Conservation (phyloP, 352 stramenopile genomes). For the Phytophthora macrochlamydospora region DNA sequence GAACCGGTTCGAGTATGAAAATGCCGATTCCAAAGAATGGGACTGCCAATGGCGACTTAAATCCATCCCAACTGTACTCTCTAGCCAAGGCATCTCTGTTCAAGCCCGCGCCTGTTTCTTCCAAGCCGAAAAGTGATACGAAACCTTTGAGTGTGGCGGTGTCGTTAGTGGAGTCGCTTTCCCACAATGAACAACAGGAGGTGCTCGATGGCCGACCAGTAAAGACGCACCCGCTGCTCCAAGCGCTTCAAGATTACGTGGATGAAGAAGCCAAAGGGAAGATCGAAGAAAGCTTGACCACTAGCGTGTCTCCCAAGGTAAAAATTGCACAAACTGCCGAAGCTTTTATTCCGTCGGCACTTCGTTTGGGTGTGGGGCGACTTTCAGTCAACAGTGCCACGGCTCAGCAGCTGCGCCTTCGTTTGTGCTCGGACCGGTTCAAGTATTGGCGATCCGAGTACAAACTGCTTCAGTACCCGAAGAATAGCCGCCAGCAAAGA, state of each 20-base stretch:
- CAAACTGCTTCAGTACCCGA: constrained; percentile 37
- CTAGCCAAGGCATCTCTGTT: constrained; percentile 32
- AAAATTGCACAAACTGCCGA: constrained; percentile 45
- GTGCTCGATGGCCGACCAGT: constrained; percentile 60
- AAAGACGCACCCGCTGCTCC: constrained; percentile 67
- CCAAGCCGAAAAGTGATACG: constrained; percentile 28
- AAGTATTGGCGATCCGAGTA: constrained; percentile 53
- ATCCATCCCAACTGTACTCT: constrained; percentile 29
- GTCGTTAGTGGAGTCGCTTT: constrained; percentile 73
- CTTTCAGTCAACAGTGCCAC: constrained; percentile 49
- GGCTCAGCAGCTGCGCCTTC: constrained; percentile 38
- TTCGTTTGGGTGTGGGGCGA: constrained; percentile 15
- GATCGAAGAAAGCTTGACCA: constrained; percentile 24
- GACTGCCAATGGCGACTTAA: constrained; percentile 16
- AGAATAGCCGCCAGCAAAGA: constrained; percentile 38
- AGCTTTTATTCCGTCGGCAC: constrained; percentile 32
- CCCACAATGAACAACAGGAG: constrained; percentile 74
- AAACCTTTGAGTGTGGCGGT: constrained; percentile 69
- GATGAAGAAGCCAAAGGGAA: constrained; percentile 47
- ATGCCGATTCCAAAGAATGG: constrained; percentile 1
- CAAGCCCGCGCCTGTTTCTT: constrained; percentile 17
- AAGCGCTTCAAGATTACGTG: constrained; percentile 71
- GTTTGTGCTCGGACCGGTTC: constrained; percentile 48
- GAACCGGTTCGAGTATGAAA: not conserved
- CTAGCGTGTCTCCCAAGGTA: constrained; percentile 27